These are phyloP conservation scores for Penstemon eatonii DNA, from an alignment of 257 asterid species.

Conservation along the genomic window DNA sequence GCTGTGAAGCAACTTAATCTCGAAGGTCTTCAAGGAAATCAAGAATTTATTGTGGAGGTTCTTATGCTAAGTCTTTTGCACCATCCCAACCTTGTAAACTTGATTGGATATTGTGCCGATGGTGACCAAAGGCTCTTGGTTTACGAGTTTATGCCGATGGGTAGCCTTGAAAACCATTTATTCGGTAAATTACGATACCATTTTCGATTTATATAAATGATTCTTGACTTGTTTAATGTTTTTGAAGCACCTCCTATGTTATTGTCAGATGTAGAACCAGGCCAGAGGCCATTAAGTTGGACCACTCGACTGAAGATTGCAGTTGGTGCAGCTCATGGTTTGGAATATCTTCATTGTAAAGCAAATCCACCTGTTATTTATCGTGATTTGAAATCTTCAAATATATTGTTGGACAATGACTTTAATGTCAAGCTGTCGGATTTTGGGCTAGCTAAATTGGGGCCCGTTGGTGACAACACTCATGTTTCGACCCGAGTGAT, in stretches of 20 bases:
- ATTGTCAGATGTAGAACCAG: conserved; percentile 49
- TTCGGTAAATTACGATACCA: conserved; percentile 46
- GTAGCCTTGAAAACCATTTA: conserved; percentile 86
- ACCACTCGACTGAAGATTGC: conserved; percentile 63
- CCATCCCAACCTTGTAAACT: conserved; percentile 81
- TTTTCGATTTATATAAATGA: neutral
- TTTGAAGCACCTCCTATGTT: neutral
- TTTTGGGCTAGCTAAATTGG: conserved; percentile 76
- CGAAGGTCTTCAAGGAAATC: conserved; percentile 88
- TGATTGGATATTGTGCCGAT: conserved; percentile 78
- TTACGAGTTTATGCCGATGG: conserved; percentile 82
- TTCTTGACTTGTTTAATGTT: neutral
- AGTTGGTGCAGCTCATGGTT: conserved; percentile 70
- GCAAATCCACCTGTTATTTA: conserved; percentile 79
- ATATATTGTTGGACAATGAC: conserved; percentile 58
- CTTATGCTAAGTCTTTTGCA: conserved; percentile 82
- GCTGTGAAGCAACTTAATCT: conserved; percentile 87
- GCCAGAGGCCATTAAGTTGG: conserved; percentile 61
- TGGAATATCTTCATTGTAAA: conserved; percentile 59
- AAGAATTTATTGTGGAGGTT: conserved; percentile 86
- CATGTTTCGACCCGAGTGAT: conserved; percentile 76
- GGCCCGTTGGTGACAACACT: conserved; percentile 78
- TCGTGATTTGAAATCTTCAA: conserved; percentile 74
- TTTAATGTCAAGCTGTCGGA: conserved; percentile 70
- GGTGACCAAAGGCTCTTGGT: conserved; percentile 84